phyloP scores from a whole-genome alignment of 352 stramenopile genomes.

The Pythium phragmitis region DNA sequence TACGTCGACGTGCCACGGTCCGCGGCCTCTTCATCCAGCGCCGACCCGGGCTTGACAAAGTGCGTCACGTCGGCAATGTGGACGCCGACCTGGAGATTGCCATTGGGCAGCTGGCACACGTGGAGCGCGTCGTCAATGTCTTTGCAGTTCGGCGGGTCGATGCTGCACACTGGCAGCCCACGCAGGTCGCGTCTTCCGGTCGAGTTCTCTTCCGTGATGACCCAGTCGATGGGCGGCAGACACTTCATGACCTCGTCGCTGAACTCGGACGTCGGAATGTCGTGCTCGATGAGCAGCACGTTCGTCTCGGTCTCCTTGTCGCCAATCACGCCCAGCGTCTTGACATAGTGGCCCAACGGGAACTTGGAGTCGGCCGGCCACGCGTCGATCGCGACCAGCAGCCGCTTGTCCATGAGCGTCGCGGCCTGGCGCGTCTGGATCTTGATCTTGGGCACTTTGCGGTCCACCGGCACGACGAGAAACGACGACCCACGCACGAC shows the following conservation, averaged over 20 bases:
- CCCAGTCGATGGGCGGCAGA: conserved; percentile 93
- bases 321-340: conserved; percentile 93
- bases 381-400: conserved; percentile 95
- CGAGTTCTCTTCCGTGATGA: conserved; percentile 94
- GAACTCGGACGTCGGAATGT: conserved; percentile 91
- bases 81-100: conserved; percentile 92
- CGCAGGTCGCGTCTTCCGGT: conserved; percentile 90
- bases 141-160: conserved; percentile 88
- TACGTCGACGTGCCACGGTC: conserved; percentile 95
- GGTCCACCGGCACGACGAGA: conserved; percentile 84
- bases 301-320: conserved; percentile 96
- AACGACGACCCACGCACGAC: conserved; percentile 50
- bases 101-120: conserved; percentile 91
- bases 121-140: conserved; percentile 99
- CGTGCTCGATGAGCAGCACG: conserved; percentile 96
- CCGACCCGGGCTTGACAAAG: conserved; percentile 93
- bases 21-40: conserved; percentile 94
- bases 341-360: conserved; percentile 96
- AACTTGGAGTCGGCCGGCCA: conserved; percentile 90
- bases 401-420: conserved; percentile 90
- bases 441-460: conserved; percentile 93
- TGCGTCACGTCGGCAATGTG: conserved; percentile 99
- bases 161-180: conserved; percentile 91
- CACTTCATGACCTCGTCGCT: conserved; percentile 90
- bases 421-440: conserved; percentile 92